Conservation (phyloP, 73 alveolate genomes). For the Uronychia setigera region DNA sequence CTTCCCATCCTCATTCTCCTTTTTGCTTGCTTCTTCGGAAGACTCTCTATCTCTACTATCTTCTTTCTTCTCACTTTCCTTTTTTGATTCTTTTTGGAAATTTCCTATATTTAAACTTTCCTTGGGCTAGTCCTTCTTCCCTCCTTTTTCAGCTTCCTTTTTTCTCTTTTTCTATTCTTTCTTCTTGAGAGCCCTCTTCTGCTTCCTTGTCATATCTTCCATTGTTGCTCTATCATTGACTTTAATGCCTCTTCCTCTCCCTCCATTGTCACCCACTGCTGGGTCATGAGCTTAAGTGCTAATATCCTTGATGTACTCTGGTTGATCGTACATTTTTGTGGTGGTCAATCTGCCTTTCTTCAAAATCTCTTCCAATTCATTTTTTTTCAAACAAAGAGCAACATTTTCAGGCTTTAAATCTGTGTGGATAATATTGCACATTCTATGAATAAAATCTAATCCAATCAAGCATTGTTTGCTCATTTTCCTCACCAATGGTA, state of each 20-base stretch:
- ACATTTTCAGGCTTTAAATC: constrained; percentile 98
- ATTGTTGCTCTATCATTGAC: constrained; percentile 14
- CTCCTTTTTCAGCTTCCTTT: neutral
- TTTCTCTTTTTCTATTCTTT: constrained; percentile 19
- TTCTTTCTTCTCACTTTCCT: constrained; percentile 23
- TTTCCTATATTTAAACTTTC: neutral
- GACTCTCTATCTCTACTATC: neutral
- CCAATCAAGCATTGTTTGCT: constrained; percentile 87
- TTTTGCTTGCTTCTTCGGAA: neutral
- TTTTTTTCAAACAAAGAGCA: constrained; percentile 79
- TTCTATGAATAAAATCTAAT: constrained; percentile 66
- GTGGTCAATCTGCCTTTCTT: constrained; percentile 46
- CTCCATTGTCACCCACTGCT: constrained; percentile 27
- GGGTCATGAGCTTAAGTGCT: constrained; percentile 26
- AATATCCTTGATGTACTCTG: constrained; percentile 29
- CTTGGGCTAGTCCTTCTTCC: neutral
- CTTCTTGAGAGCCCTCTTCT: constrained; percentile 18
- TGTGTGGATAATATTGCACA: constrained; percentile 96
- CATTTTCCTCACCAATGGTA: constrained; percentile 74
- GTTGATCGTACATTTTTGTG: constrained; percentile 42
- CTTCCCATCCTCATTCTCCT: no score
- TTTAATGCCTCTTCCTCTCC: constrained; percentile 41
- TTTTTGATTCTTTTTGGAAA: neutral
- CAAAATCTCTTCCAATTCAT: constrained; percentile 75
- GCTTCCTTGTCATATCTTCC: constrained; percentile 16